Percentiles rank a stretch among this genome's conserved stretches.
These are phyloP conservation scores for Oenanthe javanica DNA, from an alignment of 140 eudicot species.

Conservation along the genomic window DNA sequence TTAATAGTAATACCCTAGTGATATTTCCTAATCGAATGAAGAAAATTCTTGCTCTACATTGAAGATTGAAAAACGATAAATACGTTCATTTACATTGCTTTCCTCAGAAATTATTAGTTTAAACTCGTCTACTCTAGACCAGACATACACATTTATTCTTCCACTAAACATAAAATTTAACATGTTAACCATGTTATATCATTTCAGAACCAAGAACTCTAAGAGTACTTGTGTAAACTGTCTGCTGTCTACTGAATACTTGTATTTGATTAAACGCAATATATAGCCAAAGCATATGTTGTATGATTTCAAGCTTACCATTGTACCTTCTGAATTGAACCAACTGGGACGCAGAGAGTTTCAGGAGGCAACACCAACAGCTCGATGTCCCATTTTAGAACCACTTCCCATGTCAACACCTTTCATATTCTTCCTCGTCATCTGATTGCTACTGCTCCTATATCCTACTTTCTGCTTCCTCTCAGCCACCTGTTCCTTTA, in stretches of 20 bases:
- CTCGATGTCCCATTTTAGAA: conserved; percentile 21
- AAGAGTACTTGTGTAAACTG: neutral
- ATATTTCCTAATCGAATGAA: neutral
- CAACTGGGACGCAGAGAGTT: neutral
- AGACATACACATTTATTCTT: neutral
- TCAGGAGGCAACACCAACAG: conserved; percentile 33
- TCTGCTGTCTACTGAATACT: neutral
- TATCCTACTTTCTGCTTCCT: conserved; percentile 21
- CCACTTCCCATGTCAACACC: conserved; percentile 19
- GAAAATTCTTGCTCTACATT: neutral
- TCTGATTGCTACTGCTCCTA: conserved; percentile 16
- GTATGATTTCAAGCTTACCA: neutral
- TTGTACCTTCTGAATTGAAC: neutral
- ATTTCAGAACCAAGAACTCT: neutral
- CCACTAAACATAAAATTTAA: neutral
- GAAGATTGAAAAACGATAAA: neutral
- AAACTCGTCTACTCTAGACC: no score
- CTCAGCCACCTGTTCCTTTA: conserved; percentile 15
- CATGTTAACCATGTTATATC: neutral
- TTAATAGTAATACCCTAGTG: neutral
- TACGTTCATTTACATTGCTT: neutral
- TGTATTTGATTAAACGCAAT: neutral
- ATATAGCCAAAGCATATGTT: neutral
- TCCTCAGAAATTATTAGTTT: neutral
- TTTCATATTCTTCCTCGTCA: conserved; percentile 25